Percentiles rank a stretch among this genome's conserved stretches.
phyloP scores from a whole-genome alignment of 2,329 filamentous ascomycete genomes.

The Ophiostoma sp. region DNA sequence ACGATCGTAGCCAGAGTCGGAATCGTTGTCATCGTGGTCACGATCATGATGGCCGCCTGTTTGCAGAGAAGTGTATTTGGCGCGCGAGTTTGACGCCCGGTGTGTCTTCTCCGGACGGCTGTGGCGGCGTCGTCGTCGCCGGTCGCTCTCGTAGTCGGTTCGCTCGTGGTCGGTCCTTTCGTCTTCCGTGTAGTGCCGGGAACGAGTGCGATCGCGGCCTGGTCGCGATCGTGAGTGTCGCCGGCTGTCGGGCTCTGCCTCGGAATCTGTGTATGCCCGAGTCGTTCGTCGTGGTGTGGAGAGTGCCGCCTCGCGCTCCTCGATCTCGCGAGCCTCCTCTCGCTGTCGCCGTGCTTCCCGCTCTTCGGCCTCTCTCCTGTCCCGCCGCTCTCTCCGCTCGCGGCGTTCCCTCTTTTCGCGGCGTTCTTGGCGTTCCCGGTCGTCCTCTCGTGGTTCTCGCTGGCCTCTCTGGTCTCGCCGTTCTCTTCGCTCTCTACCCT shows the following conservation, averaged over 20 bases:
- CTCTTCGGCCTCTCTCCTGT: slow-evolving; percentile 23
- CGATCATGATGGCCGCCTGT: slow-evolving; percentile 7
- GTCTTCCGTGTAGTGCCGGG: slow-evolving; percentile 5
- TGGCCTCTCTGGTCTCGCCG: neutral
- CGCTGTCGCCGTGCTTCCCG: slow-evolving; percentile 17
- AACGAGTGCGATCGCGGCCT: slow-evolving; percentile 27
- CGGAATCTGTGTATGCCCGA: neutral
- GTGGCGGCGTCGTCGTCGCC: neutral
- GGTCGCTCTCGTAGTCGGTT: slow-evolving; percentile 20
- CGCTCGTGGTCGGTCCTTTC: slow-evolving; percentile 13
- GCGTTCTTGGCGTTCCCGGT: slow-evolving; percentile 11
- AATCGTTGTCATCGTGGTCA: slow-evolving; percentile 16
- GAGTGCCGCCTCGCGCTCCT: slow-evolving; percentile 10
- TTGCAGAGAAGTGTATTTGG: slow-evolving; percentile 13
- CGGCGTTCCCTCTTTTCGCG: slow-evolving; percentile 13
- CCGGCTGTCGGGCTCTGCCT: slow-evolving; percentile 4
- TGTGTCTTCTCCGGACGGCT: neutral
- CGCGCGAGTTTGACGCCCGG: neutral
- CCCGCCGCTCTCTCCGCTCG: slow-evolving; percentile 25
- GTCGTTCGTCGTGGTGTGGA: neutral
- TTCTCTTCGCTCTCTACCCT: neutral
- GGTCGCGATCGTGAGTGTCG: slow-evolving; percentile 30
- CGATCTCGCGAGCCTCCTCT: slow-evolving; percentile 21
- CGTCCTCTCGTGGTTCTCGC: neutral
- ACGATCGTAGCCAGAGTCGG: slow-evolving; percentile 22